Conservation (phyloP, 306 rosid genomes). For the Canavalia gladiata region DNA sequence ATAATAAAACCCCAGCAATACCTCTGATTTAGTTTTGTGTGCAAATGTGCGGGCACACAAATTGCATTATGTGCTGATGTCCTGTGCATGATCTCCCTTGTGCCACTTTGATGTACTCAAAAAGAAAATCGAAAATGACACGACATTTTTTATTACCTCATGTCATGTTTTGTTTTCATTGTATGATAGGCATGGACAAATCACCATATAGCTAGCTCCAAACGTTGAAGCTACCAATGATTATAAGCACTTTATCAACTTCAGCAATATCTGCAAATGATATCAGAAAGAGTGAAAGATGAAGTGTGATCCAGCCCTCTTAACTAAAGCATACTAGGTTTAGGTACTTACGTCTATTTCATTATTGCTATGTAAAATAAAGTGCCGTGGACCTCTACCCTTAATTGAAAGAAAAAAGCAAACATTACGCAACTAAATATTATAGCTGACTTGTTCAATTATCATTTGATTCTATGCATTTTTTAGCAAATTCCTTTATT, state of each 20-base stretch:
- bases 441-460: constrained; percentile 45
- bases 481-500: background rate
- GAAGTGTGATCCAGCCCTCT: constrained; percentile 29
- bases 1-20: background rate
- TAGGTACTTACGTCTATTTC: constrained; percentile 33
- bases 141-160: constrained; percentile 50
- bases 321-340: constrained; percentile 15
- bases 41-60: constrained; percentile 41
- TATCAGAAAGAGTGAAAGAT: constrained; percentile 26
- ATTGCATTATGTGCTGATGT: constrained; percentile 50
- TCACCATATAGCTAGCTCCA: constrained; percentile 43
- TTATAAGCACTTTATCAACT: constrained; percentile 42
- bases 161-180: constrained; percentile 32
- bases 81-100: constrained; percentile 38
- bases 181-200: constrained; percentile 42
- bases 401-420: constrained; percentile 14
- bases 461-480: constrained; percentile 4
- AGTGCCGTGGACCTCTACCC: constrained; percentile 2
- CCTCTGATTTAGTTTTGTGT: background rate
- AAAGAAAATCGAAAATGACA: constrained; percentile 51
- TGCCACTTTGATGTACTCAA: constrained; percentile 43
- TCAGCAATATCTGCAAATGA: constrained; percentile 40
- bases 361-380: constrained; percentile 38
- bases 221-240: constrained; percentile 47
- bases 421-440: constrained; percentile 38